Evolutionary conservation across 2,329 filamentous ascomycete species (phyloP), one percentile per base, ranked within the genome.

Genomic region (Beauveria sp.): DNA sequence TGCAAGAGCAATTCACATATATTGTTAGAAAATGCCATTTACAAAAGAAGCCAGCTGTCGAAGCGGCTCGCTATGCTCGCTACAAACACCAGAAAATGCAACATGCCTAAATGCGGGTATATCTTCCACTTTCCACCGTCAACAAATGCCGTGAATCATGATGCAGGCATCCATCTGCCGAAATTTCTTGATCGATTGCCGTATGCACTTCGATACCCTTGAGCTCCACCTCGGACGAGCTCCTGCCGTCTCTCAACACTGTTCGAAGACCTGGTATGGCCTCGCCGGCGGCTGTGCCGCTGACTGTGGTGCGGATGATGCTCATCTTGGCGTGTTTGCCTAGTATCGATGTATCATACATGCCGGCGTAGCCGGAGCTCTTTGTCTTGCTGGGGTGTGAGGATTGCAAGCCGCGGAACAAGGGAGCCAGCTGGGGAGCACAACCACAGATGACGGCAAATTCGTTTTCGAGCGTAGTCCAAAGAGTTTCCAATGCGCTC

Each of bases 201-300:
- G 63, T 64, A 24, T 62, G 64, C 16, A 63, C 64, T 46, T 65
- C 64, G 10, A 66, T 63, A 14, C 64, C 64, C 59, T 62, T 64
- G 50, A 66, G 61, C 52, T 64, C 63, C 46, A 66, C 49, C 28
- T 66, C 61, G 9, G 63, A 66, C 28, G 63, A 66, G 48, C 61
- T 65, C 28, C 54, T 52, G 16, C 55, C 49, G 18, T 55, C 46
- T 40, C 9, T 45, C 26, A 48, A 5, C 9, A 3, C 18, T 22
- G 24, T n/a, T 22, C 54, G 61, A 49, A 48, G 49, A 22, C 53
- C 45, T 12, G 48, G 46, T 42, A 57, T 57, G 2, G 16, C 46
- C 7, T 56, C 53, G 18, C 53, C 53, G 26, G 18, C 42, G n/a
- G 14, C 10, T 14, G 34, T 62, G 14, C 54, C 48, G 18, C 55